A percentile compares a stretch with the other conserved stretches of the same genome.
Conservation (phyloP, 2,329 filamentous ascomycete species). For the Ophiostoma angusticollis region DNA sequence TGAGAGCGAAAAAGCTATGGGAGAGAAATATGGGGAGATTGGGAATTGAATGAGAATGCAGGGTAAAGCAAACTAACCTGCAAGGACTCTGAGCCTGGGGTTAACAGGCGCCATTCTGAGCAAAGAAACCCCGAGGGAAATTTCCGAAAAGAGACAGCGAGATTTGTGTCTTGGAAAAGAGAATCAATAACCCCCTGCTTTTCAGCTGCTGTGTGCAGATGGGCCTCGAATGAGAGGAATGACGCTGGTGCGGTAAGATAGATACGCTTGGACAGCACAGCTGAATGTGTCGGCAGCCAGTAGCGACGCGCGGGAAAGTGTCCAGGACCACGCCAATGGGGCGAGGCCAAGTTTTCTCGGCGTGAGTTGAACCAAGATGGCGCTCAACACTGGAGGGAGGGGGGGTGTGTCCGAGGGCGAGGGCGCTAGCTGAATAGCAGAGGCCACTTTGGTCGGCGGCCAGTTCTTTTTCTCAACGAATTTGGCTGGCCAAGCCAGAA, state of each 20-base stretch:
- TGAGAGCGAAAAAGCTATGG: slow-evolving; percentile 8
- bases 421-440: no score
- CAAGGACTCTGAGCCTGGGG: slow-evolving; percentile 47
- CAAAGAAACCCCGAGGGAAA: no score
- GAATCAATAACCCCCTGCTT: no score
- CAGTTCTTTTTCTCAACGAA: no score
- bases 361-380: not conserved
- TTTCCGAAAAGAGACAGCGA: no score
- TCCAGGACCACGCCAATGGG: slow-evolving; percentile 1
- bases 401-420: not conserved
- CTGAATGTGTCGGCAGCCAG: not conserved
- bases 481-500: no score
- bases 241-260: no score
- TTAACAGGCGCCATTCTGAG: slow-evolving; percentile 43
- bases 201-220: no score
- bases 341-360: slow-evolving; percentile 1
- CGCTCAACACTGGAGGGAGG: not conserved
- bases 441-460: no score
- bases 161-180: no score
- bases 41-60: slow-evolving; percentile 8
- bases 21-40: slow-evolving; percentile 8
- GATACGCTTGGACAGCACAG: no score
- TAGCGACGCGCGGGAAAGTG: slow-evolving; percentile 2
- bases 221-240: no score
- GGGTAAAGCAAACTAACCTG: slow-evolving; percentile 34